Percentiles rank a stretch among this genome's conserved stretches.
Evolutionary conservation across 345 rosid genomes (phyloP).

Genomic region (Eucalyptus erythrocorys): DNA sequence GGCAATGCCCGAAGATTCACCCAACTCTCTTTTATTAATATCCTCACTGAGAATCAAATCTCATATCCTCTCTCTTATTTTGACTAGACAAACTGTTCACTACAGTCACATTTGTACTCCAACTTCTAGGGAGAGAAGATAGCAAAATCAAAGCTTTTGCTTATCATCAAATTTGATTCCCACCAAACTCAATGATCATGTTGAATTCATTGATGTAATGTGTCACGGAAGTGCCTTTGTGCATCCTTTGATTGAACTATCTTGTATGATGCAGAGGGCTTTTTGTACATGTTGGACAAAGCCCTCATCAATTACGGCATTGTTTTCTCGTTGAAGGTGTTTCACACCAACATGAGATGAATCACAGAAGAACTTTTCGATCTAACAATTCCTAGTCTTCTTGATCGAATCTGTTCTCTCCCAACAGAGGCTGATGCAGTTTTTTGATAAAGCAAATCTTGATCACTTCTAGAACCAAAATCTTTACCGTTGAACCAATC

Average conservation of each 20-base stretch:
- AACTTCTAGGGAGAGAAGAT: background rate
- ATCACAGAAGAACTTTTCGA: background rate
- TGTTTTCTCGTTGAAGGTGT: background rate
- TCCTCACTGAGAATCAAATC: background rate
- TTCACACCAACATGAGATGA: background rate
- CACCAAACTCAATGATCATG: background rate
- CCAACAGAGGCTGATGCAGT: background rate
- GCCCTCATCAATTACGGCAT: background rate
- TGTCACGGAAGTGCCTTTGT: background rate
- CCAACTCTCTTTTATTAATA: background rate
- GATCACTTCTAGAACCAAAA: background rate
- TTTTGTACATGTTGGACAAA: background rate
- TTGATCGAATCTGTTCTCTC: background rate
- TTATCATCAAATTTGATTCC: background rate
- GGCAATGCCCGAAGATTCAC: background rate
- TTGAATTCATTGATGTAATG: background rate
- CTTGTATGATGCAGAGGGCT: background rate
- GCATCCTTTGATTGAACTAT: background rate
- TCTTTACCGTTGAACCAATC: background rate
- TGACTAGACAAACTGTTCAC: background rate
- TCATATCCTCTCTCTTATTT: background rate
- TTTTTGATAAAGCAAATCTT: background rate
- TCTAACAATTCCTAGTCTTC: background rate
- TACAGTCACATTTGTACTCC: background rate
- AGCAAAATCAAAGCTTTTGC: background rate